phyloP scores from a whole-genome alignment of 140 eudicot species.

The Anethum foeniculum region DNA sequence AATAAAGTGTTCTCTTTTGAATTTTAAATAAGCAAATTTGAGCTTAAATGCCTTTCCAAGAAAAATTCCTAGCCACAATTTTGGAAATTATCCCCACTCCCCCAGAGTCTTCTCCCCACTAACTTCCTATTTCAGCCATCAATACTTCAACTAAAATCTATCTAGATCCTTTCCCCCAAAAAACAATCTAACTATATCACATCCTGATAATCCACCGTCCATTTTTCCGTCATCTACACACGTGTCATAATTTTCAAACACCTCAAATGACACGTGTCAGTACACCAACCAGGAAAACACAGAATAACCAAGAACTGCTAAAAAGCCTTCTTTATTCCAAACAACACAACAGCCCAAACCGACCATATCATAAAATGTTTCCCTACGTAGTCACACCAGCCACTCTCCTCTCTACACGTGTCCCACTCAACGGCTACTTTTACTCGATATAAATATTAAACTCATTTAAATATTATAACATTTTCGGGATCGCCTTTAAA shows the following conservation, averaged over 20 bases:
- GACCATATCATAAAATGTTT: neutral
- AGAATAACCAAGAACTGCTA: neutral
- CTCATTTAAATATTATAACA: neutral
- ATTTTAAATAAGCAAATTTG: too few species aligned
- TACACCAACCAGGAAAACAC: neutral
- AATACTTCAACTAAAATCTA: too few species aligned
- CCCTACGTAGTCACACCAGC: neutral
- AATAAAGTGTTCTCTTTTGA: too few species aligned
- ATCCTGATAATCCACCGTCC: neutral
- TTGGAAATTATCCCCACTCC: too few species aligned
- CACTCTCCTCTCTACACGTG: neutral
- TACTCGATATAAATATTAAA: neutral
- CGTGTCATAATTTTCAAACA: neutral
- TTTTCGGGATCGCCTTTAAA: neutral
- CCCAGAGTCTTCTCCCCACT: too few species aligned
- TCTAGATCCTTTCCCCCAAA: neutral
- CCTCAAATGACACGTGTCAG: neutral
- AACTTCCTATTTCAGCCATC: too few species aligned
- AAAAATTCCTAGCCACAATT: too few species aligned
- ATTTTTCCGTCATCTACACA: neutral
- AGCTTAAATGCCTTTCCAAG: too few species aligned
- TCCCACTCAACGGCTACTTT: constrained; percentile 6
- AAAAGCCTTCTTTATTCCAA: neutral
- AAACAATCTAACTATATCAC: neutral
- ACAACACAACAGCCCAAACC: neutral